Conservation (phyloP, 805 yeast genomes). For the Yarrowia deformans region DNA sequence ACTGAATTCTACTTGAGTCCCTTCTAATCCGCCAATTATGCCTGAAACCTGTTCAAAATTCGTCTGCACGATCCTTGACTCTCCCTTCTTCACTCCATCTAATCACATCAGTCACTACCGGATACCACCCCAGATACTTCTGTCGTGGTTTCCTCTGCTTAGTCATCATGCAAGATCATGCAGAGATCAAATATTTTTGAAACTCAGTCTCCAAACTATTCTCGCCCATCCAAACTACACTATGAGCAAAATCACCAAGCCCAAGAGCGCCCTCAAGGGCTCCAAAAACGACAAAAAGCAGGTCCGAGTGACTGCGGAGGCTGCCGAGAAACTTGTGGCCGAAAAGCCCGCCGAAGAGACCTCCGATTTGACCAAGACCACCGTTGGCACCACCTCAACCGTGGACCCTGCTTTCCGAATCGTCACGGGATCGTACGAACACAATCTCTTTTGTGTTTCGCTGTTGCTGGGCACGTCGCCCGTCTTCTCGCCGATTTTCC, state of each 20-base stretch:
- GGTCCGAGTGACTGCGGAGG: conserved; percentile 15
- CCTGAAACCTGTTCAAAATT: no score
- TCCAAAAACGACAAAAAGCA: conserved; percentile 26
- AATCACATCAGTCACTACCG: no score
- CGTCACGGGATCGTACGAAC: conserved; percentile 95
- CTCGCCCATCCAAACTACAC: not conserved
- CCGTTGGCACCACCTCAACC: not conserved
- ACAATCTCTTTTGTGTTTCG: conserved; percentile 84
- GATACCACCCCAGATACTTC: no score
- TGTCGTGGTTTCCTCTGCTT: no score
- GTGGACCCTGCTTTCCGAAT: conserved; percentile 59
- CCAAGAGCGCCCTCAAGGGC: conserved; percentile 33
- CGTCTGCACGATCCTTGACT: no score
- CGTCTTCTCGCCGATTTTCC: conserved; percentile 90
- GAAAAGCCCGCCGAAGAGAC: not conserved
- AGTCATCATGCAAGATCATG: conserved; percentile 5
- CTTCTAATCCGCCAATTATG: no score
- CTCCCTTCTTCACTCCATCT: no score
- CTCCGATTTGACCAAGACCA: not conserved
- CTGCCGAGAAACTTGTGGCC: conserved; percentile 5
- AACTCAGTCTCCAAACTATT: not conserved
- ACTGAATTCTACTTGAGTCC: no score
- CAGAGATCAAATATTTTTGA: conserved; percentile 27
- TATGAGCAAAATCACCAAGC: conserved; percentile 35
- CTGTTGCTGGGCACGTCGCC: conserved; percentile 56